These are phyloP conservation scores for Melampsora larici-populina DNA, from an alignment of 1,284 basidiomycete genomes.

Conservation along the genomic window DNA sequence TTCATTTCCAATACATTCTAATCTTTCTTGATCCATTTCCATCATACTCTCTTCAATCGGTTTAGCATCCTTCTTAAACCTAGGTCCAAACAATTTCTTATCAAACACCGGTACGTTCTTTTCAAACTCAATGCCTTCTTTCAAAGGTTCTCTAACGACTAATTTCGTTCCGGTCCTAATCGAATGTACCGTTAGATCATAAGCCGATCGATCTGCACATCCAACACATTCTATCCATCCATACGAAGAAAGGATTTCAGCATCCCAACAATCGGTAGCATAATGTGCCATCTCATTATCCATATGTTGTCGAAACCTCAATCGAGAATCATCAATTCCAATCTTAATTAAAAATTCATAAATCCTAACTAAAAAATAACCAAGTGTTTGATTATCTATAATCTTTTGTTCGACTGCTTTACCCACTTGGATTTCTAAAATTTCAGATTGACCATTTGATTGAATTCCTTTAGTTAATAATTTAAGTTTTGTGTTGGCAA, in stretches of 20 bases:
- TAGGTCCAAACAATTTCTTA: conserved; percentile 84
- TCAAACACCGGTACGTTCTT: conserved; percentile 74
- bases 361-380: conserved; percentile 93
- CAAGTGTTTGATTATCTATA: conserved; percentile 94
- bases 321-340: conserved; percentile 77
- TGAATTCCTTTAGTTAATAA: conserved; percentile 83
- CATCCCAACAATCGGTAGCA: conserved; percentile 98
- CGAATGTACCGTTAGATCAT: conserved; percentile 70
- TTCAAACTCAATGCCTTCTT: conserved; percentile 73
- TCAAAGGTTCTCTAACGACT: conserved; percentile 75
- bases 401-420: conserved; percentile 80
- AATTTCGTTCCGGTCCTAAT: conserved; percentile 58
- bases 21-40: conserved; percentile 66
- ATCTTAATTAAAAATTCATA: conserved; percentile 87
- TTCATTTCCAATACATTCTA: conserved; percentile 69
- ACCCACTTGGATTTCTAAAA: conserved; percentile 71
- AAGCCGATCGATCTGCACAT: conserved; percentile 97
- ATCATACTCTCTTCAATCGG: conserved; percentile 68
- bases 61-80: conserved; percentile 79
- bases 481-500: conserved; percentile 69
- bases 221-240: conserved; percentile 99
- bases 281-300: conserved; percentile 98
- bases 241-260: conserved; percentile 88
- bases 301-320: conserved; percentile 97
- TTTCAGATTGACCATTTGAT: conserved; percentile 67